Evolutionary conservation across 768 basidiomycete genomes (phyloP).

Genomic region (Boletus bicolor): DNA sequence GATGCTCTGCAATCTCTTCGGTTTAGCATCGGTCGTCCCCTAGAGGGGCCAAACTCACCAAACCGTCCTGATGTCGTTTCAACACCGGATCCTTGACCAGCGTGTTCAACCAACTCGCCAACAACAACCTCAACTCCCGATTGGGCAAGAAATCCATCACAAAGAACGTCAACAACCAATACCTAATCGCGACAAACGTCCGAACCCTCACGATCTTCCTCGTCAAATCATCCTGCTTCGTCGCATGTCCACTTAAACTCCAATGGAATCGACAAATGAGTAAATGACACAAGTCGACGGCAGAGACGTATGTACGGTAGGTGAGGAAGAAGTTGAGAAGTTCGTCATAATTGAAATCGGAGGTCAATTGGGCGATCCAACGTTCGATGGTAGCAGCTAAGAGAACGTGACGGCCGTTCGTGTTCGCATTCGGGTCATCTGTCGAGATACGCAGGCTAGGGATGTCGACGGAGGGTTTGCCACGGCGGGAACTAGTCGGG

Average conservation of each 20-base stretch:
- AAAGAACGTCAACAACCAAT: slow-evolving; percentile 91
- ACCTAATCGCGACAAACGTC: slow-evolving; percentile 86
- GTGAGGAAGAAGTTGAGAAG: slow-evolving; percentile 89
- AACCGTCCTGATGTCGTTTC: slow-evolving; percentile 61
- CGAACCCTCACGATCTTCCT: slow-evolving; percentile 79
- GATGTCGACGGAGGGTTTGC: slow-evolving; percentile 27
- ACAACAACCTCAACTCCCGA: slow-evolving; percentile 65
- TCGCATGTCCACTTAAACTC: slow-evolving; percentile 50
- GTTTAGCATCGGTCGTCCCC: slow-evolving; percentile 4
- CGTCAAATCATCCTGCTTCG: slow-evolving; percentile 60
- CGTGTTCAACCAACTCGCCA: slow-evolving; percentile 82
- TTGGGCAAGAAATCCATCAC: slow-evolving; percentile 83
- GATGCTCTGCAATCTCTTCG: slow-evolving; percentile 51
- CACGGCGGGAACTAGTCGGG: slow-evolving; percentile 37
- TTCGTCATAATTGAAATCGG: slow-evolving; percentile 82
- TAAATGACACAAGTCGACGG: slow-evolving; percentile 76
- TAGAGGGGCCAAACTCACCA: slow-evolving; percentile 47
- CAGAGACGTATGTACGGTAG: slow-evolving; percentile 80
- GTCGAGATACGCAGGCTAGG: slow-evolving; percentile 25
- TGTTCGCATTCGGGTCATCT: slow-evolving; percentile 31
- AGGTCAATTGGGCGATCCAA: slow-evolving; percentile 89
- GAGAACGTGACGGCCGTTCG: slow-evolving; percentile 42
- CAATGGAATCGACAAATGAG: slow-evolving; percentile 88
- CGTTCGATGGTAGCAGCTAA: slow-evolving; percentile 90
- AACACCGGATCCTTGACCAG: slow-evolving; percentile 68